Base-by-base conservation (phyloP, 192 early-diverging fungal species). In the Podila epigama region DNA sequence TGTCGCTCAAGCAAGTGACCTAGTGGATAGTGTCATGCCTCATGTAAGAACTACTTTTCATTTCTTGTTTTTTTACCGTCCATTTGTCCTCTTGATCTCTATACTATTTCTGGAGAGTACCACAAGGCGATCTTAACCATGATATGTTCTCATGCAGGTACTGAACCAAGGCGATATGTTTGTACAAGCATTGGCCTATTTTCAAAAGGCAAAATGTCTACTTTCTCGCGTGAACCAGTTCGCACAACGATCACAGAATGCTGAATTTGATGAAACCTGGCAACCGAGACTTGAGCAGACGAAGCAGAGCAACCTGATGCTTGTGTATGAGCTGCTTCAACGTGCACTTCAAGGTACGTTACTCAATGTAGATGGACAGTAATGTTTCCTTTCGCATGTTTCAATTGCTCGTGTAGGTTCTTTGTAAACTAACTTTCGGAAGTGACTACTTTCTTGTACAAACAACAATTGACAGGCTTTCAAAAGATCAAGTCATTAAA, bases 111-210 rank as follows among this genome's bases (percentile, higher is more conserved):
- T 39, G 41, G 9, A 31, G 18, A 8, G 20, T 15, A 13, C 12
- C 16, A 36, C 1, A 12, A 6, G 16, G 20, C 60, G 34, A 11
- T 27, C 27, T 35, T 44, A 15, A 31, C 40, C 15, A 28, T 27
- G 4, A 10, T 36, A 59, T 61, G 0, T 48, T 25, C 37, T 48
- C 11, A 50, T 48, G 4, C 39, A 72, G 70, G 61, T 42, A 0
- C 51, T 75, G 31, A 66, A 52, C 25, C 58, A 75, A 66, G 64
- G 64, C 6, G 71, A 75, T 41, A 11, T 66, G 18, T 75, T 61
- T 57, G 32, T 66, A 2, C 71, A 66, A 32, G 37, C 71, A 12
- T 16, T 75, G 7, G 64, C 64, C 12, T 62, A 75, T 27, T 75
- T 66, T n/a, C 63, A 75, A 33, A 51, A 44, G 18, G 71, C 63